Percentiles rank a stretch among this genome's conserved stretches.
Conservation (phyloP, 129 eudicot genomes). For the Flaveria linearis region DNA sequence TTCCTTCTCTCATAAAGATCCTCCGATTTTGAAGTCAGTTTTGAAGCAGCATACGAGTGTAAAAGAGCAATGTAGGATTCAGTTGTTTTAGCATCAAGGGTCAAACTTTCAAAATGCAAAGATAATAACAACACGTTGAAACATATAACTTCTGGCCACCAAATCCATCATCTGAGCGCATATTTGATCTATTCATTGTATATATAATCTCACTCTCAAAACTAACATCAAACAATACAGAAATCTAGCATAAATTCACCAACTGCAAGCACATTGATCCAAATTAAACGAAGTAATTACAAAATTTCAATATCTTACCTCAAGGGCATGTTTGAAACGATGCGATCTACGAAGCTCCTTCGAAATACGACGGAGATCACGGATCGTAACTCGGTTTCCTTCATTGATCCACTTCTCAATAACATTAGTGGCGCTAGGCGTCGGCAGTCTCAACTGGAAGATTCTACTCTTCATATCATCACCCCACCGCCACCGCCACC, state of each 20-base stretch:
- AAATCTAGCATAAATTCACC: neutral
- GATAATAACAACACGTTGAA: too few species aligned
- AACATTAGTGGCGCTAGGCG: too few species aligned
- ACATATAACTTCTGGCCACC: too few species aligned
- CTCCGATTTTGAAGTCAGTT: too few species aligned
- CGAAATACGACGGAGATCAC: constrained; percentile 72
- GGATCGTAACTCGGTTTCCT: constrained; percentile 47
- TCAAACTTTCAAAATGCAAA: too few species aligned
- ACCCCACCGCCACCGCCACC: constrained; percentile 40
- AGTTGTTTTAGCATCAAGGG: too few species aligned
- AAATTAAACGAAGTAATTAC: neutral
- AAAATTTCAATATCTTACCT: constrained; percentile 42
- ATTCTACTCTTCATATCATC: constrained; percentile 86
- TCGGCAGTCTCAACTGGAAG: constrained; percentile 33
- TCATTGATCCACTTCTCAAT: constrained; percentile 22
- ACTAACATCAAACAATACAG: neutral
- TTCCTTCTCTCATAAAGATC: too few species aligned
- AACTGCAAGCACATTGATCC: too few species aligned
- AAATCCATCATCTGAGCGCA: too few species aligned
- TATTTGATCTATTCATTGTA: neutral
- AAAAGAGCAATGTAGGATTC: too few species aligned
- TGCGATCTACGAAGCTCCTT: constrained; percentile 67
- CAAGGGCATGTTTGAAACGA: constrained; percentile 93
- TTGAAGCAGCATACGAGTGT: too few species aligned
- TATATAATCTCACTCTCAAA: neutral